A percentile compares a stretch with the other conserved stretches of the same genome.
phyloP scores from a whole-genome alignment of 2,329 filamentous ascomycete species.

The Phialophora tarda region DNA sequence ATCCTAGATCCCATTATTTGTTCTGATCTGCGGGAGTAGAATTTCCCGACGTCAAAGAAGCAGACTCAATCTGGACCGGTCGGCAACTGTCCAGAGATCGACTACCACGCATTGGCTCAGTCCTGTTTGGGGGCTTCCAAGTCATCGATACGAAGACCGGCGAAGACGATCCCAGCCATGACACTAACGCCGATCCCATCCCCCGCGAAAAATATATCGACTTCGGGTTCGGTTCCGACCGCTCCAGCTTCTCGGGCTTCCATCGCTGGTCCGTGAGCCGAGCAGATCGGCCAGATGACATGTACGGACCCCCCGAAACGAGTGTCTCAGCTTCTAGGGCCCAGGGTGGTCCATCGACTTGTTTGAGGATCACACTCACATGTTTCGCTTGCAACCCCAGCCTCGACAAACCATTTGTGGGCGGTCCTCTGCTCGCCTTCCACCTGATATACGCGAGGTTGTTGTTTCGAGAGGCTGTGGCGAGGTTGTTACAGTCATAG shows the following conservation, averaged over 20 bases:
- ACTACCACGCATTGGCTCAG: slow-evolving; percentile 10
- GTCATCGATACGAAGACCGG: slow-evolving; percentile 12
- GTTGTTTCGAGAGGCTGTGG: slow-evolving; percentile 17
- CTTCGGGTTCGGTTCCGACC: slow-evolving; percentile 23
- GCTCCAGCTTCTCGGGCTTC: slow-evolving; percentile 12
- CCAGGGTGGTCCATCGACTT: not conserved
- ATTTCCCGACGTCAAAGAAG: not conserved
- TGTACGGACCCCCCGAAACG: not conserved
- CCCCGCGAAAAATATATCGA: slow-evolving; percentile 13
- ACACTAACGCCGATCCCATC: not conserved
- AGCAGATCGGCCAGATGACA: not conserved
- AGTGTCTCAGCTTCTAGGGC: not conserved
- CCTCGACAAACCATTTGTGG: not conserved
- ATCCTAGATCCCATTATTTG: not conserved
- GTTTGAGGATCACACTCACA: slow-evolving; percentile 11
- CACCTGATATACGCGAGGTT: slow-evolving; percentile 15
- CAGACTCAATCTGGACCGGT: slow-evolving; percentile 13
- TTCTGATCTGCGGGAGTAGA: not conserved
- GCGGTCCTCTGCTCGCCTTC: not conserved
- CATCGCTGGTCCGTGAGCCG: slow-evolving; percentile 18
- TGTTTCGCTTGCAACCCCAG: slow-evolving; percentile 20
- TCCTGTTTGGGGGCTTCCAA: slow-evolving; percentile 24
- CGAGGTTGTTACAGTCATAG: not conserved
- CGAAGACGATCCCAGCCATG: no score
- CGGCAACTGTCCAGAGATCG: not conserved